These are phyloP conservation scores for Pseudozyma hubeiensis DNA, from an alignment of 1,284 basidiomycete species.

Conservation along the genomic window DNA sequence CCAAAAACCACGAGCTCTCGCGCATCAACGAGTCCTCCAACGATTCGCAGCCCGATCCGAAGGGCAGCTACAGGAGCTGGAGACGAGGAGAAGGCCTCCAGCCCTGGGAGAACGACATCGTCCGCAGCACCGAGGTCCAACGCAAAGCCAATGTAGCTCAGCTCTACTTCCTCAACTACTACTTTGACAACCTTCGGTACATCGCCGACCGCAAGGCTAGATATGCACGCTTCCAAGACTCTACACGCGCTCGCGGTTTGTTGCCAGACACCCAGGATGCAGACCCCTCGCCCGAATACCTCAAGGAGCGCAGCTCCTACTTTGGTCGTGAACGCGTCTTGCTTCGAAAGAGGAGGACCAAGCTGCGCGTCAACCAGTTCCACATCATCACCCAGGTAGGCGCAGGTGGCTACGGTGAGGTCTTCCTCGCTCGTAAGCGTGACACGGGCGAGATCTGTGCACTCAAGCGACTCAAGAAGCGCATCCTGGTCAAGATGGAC, in stretches of 20 bases:
- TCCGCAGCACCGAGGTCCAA: slow-evolving; percentile 60
- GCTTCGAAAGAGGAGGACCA: slow-evolving; percentile 64
- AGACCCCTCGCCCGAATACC: slow-evolving; percentile 78
- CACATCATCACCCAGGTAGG: slow-evolving; percentile 69
- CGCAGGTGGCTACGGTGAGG: slow-evolving; percentile 68
- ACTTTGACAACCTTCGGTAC: slow-evolving; percentile 67
- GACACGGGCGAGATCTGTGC: slow-evolving; percentile 68
- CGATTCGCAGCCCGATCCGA: slow-evolving; percentile 52
- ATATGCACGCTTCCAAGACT: slow-evolving; percentile 80
- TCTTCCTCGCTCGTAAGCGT: slow-evolving; percentile 66
- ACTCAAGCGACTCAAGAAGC: slow-evolving; percentile 66
- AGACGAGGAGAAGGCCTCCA: slow-evolving; percentile 60
- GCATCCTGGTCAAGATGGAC: slow-evolving; percentile 68
- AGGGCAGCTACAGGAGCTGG: slow-evolving; percentile 60
- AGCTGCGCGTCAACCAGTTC: slow-evolving; percentile 66
- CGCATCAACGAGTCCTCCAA: slow-evolving; percentile 28
- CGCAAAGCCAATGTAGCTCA: slow-evolving; percentile 68
- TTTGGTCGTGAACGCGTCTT: slow-evolving; percentile 63
- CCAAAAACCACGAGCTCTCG: slow-evolving; percentile 30
- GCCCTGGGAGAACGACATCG: slow-evolving; percentile 64
- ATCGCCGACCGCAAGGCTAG: slow-evolving; percentile 62
- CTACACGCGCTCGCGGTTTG: slow-evolving; percentile 46
- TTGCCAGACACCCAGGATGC: slow-evolving; percentile 76
- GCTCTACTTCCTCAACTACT: slow-evolving; percentile 68
- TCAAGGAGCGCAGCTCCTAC: slow-evolving; percentile 56